phyloP scores from a whole-genome alignment of 1,284 basidiomycete species.

The Vanrija humicola region DNA sequence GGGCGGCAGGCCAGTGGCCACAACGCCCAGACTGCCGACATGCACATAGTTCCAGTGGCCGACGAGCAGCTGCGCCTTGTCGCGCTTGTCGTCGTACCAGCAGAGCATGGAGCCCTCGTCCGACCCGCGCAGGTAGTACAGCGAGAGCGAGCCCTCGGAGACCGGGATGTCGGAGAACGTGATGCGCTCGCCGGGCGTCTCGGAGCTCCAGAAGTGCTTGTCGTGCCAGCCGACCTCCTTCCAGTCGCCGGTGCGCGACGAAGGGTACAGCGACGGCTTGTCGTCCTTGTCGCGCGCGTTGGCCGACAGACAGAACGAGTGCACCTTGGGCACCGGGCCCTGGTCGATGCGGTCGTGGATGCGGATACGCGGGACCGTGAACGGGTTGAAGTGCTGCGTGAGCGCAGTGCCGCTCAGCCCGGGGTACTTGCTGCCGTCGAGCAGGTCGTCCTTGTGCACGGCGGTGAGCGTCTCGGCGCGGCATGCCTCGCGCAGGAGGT shows the following conservation, averaged over 20 bases:
- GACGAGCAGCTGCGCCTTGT: not conserved
- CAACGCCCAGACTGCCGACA: not conserved
- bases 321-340: not conserved
- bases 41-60: not conserved
- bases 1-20: conserved; percentile 4
- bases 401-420: not conserved
- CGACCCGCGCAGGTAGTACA: not conserved
- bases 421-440: not conserved
- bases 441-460: not conserved
- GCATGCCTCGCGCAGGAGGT: not conserved
- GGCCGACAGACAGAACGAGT: not conserved
- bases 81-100: not conserved
- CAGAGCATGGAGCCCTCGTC: not conserved
- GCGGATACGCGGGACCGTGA: not conserved
- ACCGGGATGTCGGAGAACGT: not conserved
- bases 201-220: not conserved
- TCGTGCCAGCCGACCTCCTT: not conserved
- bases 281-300: not conserved
- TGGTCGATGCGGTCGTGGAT: not conserved
- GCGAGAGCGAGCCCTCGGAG: not conserved
- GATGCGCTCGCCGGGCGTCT: not conserved
- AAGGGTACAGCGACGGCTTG: not conserved
- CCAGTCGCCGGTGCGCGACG: not conserved
- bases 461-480: not conserved
- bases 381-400: not conserved